Base-by-base conservation (phyloP, 2,329 filamentous ascomycete species). In the Blastomyces percursus region DNA sequence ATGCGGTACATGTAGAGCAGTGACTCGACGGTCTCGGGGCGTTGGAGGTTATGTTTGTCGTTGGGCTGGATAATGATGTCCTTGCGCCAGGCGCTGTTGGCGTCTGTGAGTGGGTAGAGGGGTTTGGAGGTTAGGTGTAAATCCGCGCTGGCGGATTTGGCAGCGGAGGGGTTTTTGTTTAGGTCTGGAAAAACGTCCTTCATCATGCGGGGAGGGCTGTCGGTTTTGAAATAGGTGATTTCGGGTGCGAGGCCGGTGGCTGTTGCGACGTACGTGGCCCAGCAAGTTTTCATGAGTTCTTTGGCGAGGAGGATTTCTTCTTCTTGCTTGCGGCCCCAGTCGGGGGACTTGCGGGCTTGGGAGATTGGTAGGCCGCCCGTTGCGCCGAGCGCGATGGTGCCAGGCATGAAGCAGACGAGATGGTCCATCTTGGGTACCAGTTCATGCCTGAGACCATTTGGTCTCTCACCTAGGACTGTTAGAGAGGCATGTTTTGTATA, bases 1-100 rank as follows among this genome's bases (percentile, higher is more conserved):
- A 99, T 96, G 66, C 94, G 87, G 89, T 93, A 99, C 91, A 99
- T 96, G 78, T 97, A 96, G 71, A 99, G 92, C 65, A 99, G 79
- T 64, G 87, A 92, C 78, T 99, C 94, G n/a, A 96, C 87, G 0
- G 94, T 96, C 79, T 99, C 94, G 0, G 94, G 94, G 40, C 94
- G 85, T 76, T 97, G 94, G 42, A 99, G 81, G 72, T 99, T 99
- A 77, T 97, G 94, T 60, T 82, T 79, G 73, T 99, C 94, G n/a
- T 85, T 82, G n/a, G 78, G 69, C 72, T 95, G 90, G 71, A 99
- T 86, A 19, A 84, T 77, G 69, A 88, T 93, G 72, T 97, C 94
- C 62, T 86, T 77, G 65, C 85, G 85, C 89, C 91, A 96, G 60
- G 79, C 73, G 27, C 66, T 67, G 3, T 68, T 64, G 52, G 69